A percentile compares a stretch with the other conserved stretches of the same genome.
Evolutionary conservation across 257 asterid genomes (phyloP).

Genomic region (Rehmannia glutinosa): DNA sequence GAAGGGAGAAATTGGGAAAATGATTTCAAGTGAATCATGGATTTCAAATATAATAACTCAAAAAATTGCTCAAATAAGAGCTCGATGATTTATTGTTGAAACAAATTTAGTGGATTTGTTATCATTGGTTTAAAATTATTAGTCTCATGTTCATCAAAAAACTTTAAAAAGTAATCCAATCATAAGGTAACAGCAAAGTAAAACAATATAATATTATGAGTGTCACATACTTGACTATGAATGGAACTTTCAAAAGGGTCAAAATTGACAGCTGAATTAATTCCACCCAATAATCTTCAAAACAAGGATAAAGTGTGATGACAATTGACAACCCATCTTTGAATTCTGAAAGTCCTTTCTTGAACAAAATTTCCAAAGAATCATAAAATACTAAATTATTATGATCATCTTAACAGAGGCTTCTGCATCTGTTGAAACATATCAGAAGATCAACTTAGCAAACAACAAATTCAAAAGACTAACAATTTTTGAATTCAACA

Average conservation of each 20-base stretch:
- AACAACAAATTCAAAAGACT: background rate
- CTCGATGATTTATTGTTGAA: too few species aligned
- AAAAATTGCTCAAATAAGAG: too few species aligned
- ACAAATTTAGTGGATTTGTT: too few species aligned
- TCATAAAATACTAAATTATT: too few species aligned
- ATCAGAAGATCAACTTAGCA: background rate
- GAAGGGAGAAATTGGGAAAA: too few species aligned
- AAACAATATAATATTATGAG: background rate
- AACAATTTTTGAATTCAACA: background rate
- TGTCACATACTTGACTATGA: background rate
- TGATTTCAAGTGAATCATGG: too few species aligned
- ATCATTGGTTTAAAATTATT: too few species aligned
- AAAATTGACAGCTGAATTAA: conserved; percentile 5
- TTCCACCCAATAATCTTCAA: background rate
- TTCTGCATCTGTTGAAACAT: background rate
- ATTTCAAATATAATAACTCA: too few species aligned
- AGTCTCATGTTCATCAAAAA: too few species aligned
- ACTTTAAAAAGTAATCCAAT: background rate
- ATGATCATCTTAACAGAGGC: background rate
- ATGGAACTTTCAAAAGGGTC: background rate
- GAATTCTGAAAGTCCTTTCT: background rate
- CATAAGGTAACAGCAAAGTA: background rate
- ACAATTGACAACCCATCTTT: background rate
- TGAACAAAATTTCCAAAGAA: too few species aligned
- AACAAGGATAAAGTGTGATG: background rate